Conservation (phyloP, 306 rosid species). For the Quercus mongolica region DNA sequence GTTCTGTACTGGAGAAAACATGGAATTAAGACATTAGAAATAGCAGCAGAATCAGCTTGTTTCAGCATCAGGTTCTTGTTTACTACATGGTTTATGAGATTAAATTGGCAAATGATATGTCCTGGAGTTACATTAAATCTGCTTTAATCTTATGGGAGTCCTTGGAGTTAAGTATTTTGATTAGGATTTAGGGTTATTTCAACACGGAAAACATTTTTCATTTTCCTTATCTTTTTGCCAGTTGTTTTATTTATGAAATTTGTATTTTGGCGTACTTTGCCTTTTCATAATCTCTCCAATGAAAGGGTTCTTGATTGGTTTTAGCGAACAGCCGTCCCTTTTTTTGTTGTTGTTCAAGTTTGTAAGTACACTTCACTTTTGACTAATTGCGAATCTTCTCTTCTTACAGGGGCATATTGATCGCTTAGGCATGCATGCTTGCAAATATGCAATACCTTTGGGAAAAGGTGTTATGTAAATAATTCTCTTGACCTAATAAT, state of each 20-base stretch:
- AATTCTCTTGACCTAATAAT: neutral
- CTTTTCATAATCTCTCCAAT: neutral
- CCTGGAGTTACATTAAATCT: neutral
- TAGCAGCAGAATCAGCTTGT: too few relatives aligned
- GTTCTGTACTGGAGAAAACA: too few relatives aligned
- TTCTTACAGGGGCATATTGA: slow-evolving; percentile 15
- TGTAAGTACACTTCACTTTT: neutral
- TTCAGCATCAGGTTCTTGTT: too few relatives aligned
- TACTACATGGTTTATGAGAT: too few relatives aligned
- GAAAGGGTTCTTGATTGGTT: neutral
- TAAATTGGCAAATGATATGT: too few relatives aligned
- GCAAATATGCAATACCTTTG: neutral
- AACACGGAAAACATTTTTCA: neutral
- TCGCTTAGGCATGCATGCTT: neutral
- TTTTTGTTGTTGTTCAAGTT: too few relatives aligned
- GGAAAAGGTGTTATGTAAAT: slow-evolving; percentile 4
- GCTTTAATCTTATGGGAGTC: neutral
- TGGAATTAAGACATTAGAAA: too few relatives aligned
- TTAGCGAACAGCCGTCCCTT: neutral
- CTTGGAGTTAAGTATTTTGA: neutral
- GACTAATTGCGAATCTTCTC: neutral
- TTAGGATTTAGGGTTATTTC: neutral
- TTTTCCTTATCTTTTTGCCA: neutral
- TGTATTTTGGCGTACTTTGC: neutral
- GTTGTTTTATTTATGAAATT: too few relatives aligned